phyloP scores from a whole-genome alignment of 441 rosid species.

The Bocquillonia castaneifolia region DNA sequence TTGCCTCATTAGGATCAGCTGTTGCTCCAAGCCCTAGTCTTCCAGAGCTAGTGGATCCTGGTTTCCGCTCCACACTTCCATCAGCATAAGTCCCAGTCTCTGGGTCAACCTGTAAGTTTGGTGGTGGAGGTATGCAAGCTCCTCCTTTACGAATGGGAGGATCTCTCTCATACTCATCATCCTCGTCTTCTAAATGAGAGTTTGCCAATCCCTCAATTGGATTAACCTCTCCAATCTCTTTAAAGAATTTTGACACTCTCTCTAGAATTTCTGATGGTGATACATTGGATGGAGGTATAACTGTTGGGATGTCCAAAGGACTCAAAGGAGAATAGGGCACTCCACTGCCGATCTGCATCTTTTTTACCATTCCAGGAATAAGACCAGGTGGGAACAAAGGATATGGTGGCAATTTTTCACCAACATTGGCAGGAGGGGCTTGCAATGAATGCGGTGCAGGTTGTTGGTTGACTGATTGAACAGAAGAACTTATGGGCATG shows the following conservation, averaged over 20 bases:
- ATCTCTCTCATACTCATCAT: conserved; percentile 65
- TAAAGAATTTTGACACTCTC: conserved; percentile 85
- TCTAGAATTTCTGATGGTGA: conserved; percentile 72
- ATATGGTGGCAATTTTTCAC: conserved; percentile 80
- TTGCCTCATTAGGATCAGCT: conserved; percentile 81
- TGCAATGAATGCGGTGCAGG: conserved; percentile 34
- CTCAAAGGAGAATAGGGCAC: conserved; percentile 93
- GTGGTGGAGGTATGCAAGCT: conserved; percentile 95
- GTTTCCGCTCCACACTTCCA: conserved; percentile 70
- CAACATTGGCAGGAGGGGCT: conserved; percentile 33
- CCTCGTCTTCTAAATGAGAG: conserved; percentile 60
- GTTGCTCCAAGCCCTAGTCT: conserved; percentile 91
- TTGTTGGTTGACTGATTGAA: conserved; percentile 45
- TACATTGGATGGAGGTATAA: conserved; percentile 74
- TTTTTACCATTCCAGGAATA: conserved; percentile 94
- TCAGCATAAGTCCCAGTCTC: conserved; percentile 84
- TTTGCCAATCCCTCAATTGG: conserved; percentile 86
- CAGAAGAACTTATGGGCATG: conserved; percentile 50
- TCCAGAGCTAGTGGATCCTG: conserved; percentile 58
- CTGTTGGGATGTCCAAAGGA: conserved; percentile 91
- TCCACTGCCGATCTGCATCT: conserved; percentile 99
- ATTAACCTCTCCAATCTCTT: conserved; percentile 86
- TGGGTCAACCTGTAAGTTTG: conserved; percentile 78
- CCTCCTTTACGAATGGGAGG: conserved; percentile 79
- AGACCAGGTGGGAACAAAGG: conserved; percentile 98